A percentile compares a stretch with the other conserved stretches of the same genome.
phyloP scores from a whole-genome alignment of 2,329 filamentous ascomycete species.

The Chalaropsis ovoidea region DNA sequence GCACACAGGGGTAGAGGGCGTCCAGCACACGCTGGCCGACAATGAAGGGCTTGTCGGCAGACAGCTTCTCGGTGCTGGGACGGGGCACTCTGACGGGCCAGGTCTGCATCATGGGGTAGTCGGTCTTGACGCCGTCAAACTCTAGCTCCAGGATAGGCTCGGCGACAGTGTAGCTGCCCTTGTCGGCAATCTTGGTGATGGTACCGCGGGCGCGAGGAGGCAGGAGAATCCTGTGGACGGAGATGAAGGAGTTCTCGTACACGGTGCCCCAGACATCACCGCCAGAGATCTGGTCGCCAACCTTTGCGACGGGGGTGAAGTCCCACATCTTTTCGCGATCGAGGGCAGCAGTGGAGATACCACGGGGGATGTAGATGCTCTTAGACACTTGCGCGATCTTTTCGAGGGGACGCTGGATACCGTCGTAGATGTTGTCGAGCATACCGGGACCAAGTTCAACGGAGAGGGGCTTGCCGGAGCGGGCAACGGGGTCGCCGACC shows the following conservation, averaged over 20 bases:
- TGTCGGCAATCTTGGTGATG: conserved; percentile 80
- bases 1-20: conserved; percentile 89
- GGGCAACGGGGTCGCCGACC: conserved; percentile 82
- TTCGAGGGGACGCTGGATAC: conserved; percentile 90
- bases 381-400: conserved; percentile 66
- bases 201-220: conserved; percentile 83
- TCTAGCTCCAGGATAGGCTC: conserved; percentile 93
- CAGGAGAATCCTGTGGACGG: conserved; percentile 84
- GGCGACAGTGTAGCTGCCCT: conserved; percentile 87
- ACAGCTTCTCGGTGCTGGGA: conserved; percentile 82
- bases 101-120: conserved; percentile 95
- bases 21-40: conserved; percentile 96
- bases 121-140: conserved; percentile 90
- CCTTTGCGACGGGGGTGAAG: conserved; percentile 82
- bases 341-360: conserved; percentile 76
- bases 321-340: conserved; percentile 93
- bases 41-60: conserved; percentile 81
- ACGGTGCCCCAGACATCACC: conserved; percentile 94
- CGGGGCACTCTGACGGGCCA: conserved; percentile 97
- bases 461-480: conserved; percentile 90
- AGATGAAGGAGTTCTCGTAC: conserved; percentile 90
- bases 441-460: conserved; percentile 94
- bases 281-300: conserved; percentile 92
- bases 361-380: conserved; percentile 96
- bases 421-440: conserved; percentile 99